These are phyloP conservation scores for Podila horticola DNA, from an alignment of 192 early-diverging fungal species.

Conservation along the genomic window DNA sequence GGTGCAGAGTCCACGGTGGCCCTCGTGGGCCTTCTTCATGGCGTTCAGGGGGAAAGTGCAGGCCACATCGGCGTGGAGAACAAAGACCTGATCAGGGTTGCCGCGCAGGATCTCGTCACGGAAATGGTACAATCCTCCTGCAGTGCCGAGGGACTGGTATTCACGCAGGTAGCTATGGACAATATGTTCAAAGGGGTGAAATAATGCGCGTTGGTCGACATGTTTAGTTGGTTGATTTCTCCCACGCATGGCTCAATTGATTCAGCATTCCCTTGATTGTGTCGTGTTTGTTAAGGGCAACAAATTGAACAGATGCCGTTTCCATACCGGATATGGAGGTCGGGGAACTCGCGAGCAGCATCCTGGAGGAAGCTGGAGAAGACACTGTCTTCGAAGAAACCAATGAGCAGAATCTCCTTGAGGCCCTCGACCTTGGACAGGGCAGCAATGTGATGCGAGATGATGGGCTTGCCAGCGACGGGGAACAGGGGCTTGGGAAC, in stretches of 20 bases:
- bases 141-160: slow-evolving; percentile 96
- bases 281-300: too few species aligned
- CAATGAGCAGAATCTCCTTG: slow-evolving; percentile 94
- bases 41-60: slow-evolving; percentile 91
- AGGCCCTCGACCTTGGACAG: slow-evolving; percentile 89
- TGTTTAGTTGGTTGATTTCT: background rate
- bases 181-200: background rate
- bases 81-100: slow-evolving; percentile 91
- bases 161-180: slow-evolving; percentile 92
- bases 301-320: too few species aligned
- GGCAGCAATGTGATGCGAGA: slow-evolving; percentile 96
- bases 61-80: slow-evolving; percentile 97
- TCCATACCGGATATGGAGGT: slow-evolving; percentile 84
- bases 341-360: slow-evolving; percentile 87
- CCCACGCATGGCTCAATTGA: background rate
- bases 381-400: slow-evolving; percentile 96
- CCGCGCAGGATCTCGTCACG: slow-evolving; percentile 96
- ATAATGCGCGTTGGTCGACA: background rate
- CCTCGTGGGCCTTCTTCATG: slow-evolving; percentile 87
- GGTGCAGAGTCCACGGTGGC: slow-evolving; percentile 85
- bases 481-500: slow-evolving; percentile 99
- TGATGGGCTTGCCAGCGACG: slow-evolving; percentile 94
- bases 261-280: too few species aligned
- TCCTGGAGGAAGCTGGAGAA: slow-evolving; percentile 91
- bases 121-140: slow-evolving; percentile 98